Base-by-base conservation (phyloP, 805 yeast genomes). In the Saccharomyces kudriavzevii region DNA sequence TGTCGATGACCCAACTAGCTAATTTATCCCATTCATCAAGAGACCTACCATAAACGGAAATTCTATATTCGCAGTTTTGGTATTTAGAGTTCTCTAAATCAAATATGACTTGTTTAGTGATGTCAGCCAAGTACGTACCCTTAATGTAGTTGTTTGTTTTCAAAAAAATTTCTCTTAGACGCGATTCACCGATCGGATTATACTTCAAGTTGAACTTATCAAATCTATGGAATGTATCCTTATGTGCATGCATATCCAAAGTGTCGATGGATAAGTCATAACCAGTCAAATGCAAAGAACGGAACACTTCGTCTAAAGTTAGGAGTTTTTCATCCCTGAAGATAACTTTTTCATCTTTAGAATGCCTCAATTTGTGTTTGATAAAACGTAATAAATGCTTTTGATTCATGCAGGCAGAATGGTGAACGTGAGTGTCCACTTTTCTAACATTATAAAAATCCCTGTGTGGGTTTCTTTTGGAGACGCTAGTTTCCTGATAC, bases 371-470 rank as follows among this genome's bases (percentile, higher is more conserved):
- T 73, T 94, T 94, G 68, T 90, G 89, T 72, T 94, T 94, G 70
- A 94, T 94, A 70, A 89, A 94, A 63, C 99, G 84, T 59, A 94
- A 76, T 63, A 94, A 74, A 73, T 94, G 99, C 71, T 94, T 94
- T 73, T 94, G 99, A 66, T 95, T 95, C 98, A 95, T 95, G 70
- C 97, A 91, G 10, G 99, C 99, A 9, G 97, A 88, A 69, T 95
- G 99, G 69, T 94, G 99, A 62, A 94, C 96, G 77, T 94, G 99
- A 20, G 98, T 94, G 51, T 74, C 77, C 35, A 75, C 70, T 57
- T 75, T 75, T 57, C 78, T 64, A 14, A 70, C 74, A 52, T 74
- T 74, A 53, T 74, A 74, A 48, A 74, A 74, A 61, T 74, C 99
- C 70, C 99, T 83, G 69, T 94, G 99, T 4, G 98, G 98, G 60